These are phyloP conservation scores for Cyclocybe cylindracea DNA, from an alignment of 768 basidiomycete genomes.

Conservation along the genomic window DNA sequence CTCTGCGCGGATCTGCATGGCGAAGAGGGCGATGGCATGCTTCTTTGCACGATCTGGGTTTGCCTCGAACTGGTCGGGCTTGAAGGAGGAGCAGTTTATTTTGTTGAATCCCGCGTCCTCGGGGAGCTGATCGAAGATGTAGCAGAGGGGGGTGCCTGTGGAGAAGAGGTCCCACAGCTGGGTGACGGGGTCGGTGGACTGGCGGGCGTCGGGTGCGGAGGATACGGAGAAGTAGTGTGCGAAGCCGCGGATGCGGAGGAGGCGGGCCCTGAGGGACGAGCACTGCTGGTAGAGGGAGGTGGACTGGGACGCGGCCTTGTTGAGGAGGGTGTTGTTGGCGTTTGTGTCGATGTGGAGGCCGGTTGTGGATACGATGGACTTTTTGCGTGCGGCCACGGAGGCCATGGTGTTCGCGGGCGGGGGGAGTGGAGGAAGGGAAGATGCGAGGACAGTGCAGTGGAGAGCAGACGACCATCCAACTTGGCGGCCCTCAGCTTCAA, in stretches of 20 bases:
- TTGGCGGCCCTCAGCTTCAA: constrained; percentile 22
- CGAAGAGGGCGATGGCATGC: constrained; percentile 87
- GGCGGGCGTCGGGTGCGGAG: constrained; percentile 57
- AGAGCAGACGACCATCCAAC: constrained; percentile 18
- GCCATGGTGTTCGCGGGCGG: constrained; percentile 40
- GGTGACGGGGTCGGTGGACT: constrained; percentile 89
- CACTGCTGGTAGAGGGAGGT: constrained; percentile 94
- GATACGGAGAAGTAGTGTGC: constrained; percentile 67
- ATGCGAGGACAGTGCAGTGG: constrained; percentile 11
- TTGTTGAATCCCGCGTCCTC: constrained; percentile 57
- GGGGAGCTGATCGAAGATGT: constrained; percentile 92
- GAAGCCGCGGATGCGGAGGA: constrained; percentile 79
- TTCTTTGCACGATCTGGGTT: constrained; percentile 86
- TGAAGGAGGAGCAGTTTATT: constrained; percentile 66
- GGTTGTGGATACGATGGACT: constrained; percentile 68
- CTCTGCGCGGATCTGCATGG: constrained; percentile 80
- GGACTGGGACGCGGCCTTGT: constrained; percentile 84
- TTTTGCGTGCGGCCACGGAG: constrained; percentile 72
- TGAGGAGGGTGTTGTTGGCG: constrained; percentile 84
- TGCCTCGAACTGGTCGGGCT: constrained; percentile 61
- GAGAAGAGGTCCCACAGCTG: constrained; percentile 95
- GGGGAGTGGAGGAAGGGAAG: constrained; percentile 18
- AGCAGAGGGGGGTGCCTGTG: constrained; percentile 91
- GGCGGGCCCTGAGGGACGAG: constrained; percentile 71
- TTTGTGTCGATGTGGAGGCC: constrained; percentile 72